Conservation (phyloP, 2,329 filamentous ascomycete species). For the Tolypocladium tundrense region DNA sequence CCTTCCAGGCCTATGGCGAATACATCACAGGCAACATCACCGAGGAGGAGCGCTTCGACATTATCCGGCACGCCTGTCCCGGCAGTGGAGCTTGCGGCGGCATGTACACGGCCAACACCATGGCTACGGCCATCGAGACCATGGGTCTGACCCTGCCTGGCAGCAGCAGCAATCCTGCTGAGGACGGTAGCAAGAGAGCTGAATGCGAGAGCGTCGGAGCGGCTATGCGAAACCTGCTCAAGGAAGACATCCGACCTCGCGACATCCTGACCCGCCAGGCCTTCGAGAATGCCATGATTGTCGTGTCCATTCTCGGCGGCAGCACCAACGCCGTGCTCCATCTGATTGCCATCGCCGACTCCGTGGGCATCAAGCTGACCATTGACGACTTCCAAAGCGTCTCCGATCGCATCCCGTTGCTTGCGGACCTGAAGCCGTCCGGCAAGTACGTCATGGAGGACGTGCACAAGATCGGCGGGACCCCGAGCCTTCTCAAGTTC, state of each 20-base stretch:
- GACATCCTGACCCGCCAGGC: conserved; percentile 74
- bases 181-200: conserved; percentile 57
- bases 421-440: conserved; percentile 75
- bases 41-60: conserved; percentile 86
- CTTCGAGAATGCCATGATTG: conserved; percentile 77
- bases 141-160: conserved; percentile 83
- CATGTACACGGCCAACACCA: conserved; percentile 93
- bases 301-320: conserved; percentile 73
- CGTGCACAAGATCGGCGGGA: conserved; percentile 76
- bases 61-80: conserved; percentile 78
- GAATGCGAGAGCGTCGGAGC: conserved; percentile 65
- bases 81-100: conserved; percentile 61
- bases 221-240: conserved; percentile 64
- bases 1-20: conserved; percentile 95
- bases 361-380: conserved; percentile 70
- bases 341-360: conserved; percentile 73
- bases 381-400: conserved; percentile 82
- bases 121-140: conserved; percentile 83
- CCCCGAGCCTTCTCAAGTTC: conserved; percentile 78
- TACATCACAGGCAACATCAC: conserved; percentile 86
- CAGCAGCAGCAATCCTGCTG: conserved; percentile 70
- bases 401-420: conserved; percentile 67
- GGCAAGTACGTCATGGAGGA: conserved; percentile 83
- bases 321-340: conserved; percentile 82
- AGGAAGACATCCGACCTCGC: conserved; percentile 64